phyloP scores from a whole-genome alignment of 2,329 filamentous ascomycete species.

The Amesomyces nigricolor region DNA sequence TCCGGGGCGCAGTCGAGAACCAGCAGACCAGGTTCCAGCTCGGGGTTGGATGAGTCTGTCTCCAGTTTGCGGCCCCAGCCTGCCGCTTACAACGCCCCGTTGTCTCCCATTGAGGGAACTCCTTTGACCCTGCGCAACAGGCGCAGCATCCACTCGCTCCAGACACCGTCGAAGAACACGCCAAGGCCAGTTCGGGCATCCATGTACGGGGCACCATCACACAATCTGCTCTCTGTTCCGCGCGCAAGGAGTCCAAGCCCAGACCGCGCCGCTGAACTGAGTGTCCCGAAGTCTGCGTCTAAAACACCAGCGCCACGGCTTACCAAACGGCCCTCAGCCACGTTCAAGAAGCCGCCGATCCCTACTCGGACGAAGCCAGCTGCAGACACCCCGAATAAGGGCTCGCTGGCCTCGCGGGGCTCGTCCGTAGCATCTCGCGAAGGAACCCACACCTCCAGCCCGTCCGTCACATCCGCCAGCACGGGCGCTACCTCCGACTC shows the following conservation, averaged over 20 bases:
- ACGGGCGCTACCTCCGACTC: slow-evolving; percentile 36
- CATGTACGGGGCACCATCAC: slow-evolving; percentile 31
- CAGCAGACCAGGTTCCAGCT: slow-evolving; percentile 52
- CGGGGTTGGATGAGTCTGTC: slow-evolving; percentile 40
- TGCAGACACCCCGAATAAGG: slow-evolving; percentile 34
- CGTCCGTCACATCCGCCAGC: slow-evolving; percentile 33
- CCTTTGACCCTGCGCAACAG: slow-evolving; percentile 37
- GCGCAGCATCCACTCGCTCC: slow-evolving; percentile 33
- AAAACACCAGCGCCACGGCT: slow-evolving; percentile 44
- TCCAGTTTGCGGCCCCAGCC: slow-evolving; percentile 41
- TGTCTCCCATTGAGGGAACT: slow-evolving; percentile 41
- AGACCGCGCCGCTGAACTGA: slow-evolving; percentile 26
- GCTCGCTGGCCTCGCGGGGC: slow-evolving; percentile 36
- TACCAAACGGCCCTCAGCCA: slow-evolving; percentile 49
- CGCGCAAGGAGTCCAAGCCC: slow-evolving; percentile 37
- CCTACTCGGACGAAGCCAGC: slow-evolving; percentile 35
- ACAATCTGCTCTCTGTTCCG: slow-evolving; percentile 29
- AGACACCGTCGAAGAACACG: slow-evolving; percentile 31
- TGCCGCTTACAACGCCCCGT: slow-evolving; percentile 39
- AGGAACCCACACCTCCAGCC: slow-evolving; percentile 32
- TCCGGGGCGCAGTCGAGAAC: slow-evolving; percentile 49
- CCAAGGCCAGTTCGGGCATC: slow-evolving; percentile 25
- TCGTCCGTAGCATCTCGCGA: slow-evolving; percentile 37
- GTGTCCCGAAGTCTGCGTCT: slow-evolving; percentile 37
- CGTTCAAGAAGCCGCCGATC: slow-evolving; percentile 52